Conservation (phyloP, 2,329 filamentous ascomycete genomes). For the Diplodia mutila region DNA sequence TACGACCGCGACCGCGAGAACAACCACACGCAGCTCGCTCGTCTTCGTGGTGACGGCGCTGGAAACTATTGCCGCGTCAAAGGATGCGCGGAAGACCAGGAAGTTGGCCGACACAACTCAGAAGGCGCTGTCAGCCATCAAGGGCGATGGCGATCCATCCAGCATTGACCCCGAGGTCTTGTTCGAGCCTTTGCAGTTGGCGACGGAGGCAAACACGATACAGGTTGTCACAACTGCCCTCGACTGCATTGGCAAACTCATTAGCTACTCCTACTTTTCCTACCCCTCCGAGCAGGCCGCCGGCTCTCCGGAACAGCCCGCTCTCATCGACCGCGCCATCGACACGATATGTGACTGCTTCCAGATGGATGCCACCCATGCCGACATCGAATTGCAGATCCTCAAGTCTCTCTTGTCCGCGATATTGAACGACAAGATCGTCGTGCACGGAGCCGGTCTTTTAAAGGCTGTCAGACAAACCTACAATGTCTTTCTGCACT, state of each 20-base stretch:
- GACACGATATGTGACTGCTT: slow-evolving; percentile 99
- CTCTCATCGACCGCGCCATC: slow-evolving; percentile 94
- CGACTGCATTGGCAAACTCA: slow-evolving; percentile 98
- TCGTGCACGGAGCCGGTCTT: slow-evolving; percentile 93
- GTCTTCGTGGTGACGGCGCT: slow-evolving; percentile 94
- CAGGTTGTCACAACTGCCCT: slow-evolving; percentile 86
- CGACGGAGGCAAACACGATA: slow-evolving; percentile 83
- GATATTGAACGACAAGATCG: slow-evolving; percentile 97
- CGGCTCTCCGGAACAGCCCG: slow-evolving; percentile 53
- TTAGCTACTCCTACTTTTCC: slow-evolving; percentile 98
- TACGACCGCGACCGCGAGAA: slow-evolving; percentile 54
- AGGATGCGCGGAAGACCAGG: slow-evolving; percentile 86
- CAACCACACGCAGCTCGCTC: slow-evolving; percentile 82
- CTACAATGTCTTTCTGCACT: slow-evolving; percentile 98
- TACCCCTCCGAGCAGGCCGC: slow-evolving; percentile 58
- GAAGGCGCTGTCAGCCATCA: slow-evolving; percentile 82
- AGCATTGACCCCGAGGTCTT: slow-evolving; percentile 88
- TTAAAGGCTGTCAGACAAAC: slow-evolving; percentile 96
- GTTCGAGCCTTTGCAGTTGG: slow-evolving; percentile 87
- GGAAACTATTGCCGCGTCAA: slow-evolving; percentile 87
- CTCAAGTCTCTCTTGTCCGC: slow-evolving; percentile 95
- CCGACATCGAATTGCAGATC: slow-evolving; percentile 95
- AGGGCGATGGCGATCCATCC: slow-evolving; percentile 73
- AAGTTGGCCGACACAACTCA: slow-evolving; percentile 81
- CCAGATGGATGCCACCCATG: slow-evolving; percentile 89